Evolutionary conservation across 805 yeast genomes (phyloP), one percentile per base, ranked within the genome.

Genomic region (Zygotorulaspora florentina): DNA sequence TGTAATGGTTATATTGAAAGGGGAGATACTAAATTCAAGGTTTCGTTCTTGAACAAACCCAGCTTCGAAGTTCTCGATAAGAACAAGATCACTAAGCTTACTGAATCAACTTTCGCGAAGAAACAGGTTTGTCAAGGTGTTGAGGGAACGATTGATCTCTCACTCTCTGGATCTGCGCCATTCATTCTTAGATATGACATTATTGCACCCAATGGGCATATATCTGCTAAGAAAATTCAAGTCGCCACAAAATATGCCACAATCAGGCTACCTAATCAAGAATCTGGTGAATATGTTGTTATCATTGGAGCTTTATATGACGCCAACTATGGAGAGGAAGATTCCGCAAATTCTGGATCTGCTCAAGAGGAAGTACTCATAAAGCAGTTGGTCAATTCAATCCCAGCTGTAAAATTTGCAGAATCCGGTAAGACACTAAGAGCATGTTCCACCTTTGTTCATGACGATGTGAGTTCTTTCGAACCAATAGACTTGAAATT

Each of bases 171-270:
- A 1, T 64, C 76, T 5, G 72, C 81, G 1, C 90, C 91, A 18
- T 87, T 87, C 52, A 65, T 76, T n/a, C 67, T 89, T 20, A 80
- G 77, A 33, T 87, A 88, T 61, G 76, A 78, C n/a, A 65, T 85
- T 12, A 67, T 67, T 23, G 66, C 73, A 33, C 90, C 93, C 6
- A 70, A 67, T 55, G 87, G 87, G 0, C 64, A 60, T 42, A 61
- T 51, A 48, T 51, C 56, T 18, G 59, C 51, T 52, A 71, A 69
- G 41, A 56, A 62, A 7, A 55, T 77, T 20, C 80, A 79, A 41
- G 76, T 80, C 6, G 73, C 80, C 1, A 76, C 80, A 17, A 75
- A 71, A 56, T 71, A 68, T 55, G 79, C 79, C 1, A 70, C 75
- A 3, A 58, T 79, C 16, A 71, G 69, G 48, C 54, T 79, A 47